Evolutionary conservation across 106 monocot genomes (phyloP).

Genomic region (Chionographis japonica): DNA sequence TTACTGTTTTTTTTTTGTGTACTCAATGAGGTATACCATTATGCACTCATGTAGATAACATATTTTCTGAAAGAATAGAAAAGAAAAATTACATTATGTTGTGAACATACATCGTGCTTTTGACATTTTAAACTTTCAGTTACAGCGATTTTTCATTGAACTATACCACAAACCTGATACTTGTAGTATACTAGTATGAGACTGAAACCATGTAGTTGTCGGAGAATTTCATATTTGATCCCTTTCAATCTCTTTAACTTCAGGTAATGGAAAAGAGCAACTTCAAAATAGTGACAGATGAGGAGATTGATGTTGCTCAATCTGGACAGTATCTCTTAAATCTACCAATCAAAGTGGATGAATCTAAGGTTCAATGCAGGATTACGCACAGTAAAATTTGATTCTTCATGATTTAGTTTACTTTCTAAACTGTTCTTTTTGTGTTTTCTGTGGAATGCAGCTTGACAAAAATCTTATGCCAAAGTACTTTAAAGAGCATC

Average conservation of each 20-base stretch:
- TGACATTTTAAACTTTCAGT: no score
- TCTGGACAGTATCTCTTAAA: conserved; percentile 94
- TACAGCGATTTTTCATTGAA: no score
- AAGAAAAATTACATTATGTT: no score
- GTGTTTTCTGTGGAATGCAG: conserved; percentile 32
- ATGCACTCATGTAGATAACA: no score
- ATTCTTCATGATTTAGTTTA: not conserved
- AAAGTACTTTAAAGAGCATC: conserved; percentile 80
- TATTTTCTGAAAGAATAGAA: no score
- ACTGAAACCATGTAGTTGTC: no score
- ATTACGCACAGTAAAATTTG: not conserved
- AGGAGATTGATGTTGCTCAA: conserved; percentile 83
- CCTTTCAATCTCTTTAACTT: not conserved
- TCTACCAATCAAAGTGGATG: conserved; percentile 97
- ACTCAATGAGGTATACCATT: no score
- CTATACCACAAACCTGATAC: no score
- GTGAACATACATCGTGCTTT: no score
- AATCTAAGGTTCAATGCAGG: conserved; percentile 65
- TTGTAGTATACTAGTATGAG: no score
- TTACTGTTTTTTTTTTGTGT: no score
- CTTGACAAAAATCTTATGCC: conserved; percentile 69
- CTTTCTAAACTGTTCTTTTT: not conserved
- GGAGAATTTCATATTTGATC: not conserved
- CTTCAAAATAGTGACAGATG: conserved; percentile 81
- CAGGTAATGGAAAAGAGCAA: conserved; percentile 98